Evolutionary conservation across 1,284 basidiomycete species (phyloP), one percentile per base, ranked within the genome.

Genomic region (Coniferiporia weirii): DNA sequence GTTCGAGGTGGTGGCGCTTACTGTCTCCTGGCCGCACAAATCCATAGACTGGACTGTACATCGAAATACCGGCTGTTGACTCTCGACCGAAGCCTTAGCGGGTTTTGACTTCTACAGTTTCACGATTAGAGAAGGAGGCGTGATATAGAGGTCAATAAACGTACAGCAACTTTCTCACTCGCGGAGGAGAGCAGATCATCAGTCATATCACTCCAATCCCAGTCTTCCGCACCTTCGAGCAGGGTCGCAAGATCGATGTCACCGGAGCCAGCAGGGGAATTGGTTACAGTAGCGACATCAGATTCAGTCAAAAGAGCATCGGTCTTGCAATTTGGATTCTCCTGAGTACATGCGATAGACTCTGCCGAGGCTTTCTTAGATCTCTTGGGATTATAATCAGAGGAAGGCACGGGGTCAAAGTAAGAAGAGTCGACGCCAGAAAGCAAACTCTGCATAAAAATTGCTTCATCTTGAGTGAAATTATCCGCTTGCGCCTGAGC

Each of bases 181-280:
- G 43, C 55, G 15, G 59, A 45, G 43, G 47, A 54, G 66, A 70
- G 57, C 36, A 40, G 17, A 9, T 59, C 59, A 5, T 55, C 56
- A 27, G 75, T 71, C 74, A 79, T 75, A 59, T 76, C 78, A 38
- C 77, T 71, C 76, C 81, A 79, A 60, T 84, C 79, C 83, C 79
- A 80, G 32, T 73, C 72, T 54, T 84, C 82, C 0, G 79, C 80
- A 1, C 82, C 84, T 52, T 83, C 76, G 9, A 83, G 66, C 10
- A 84, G 72, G 10, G 69, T 64, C 0, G 67, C 67, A 47, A 81
- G 64, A 59, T 81, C 76, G 9, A 72, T 56, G 55, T 76, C 73
- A 5, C 66, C 64, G 27, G 27, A 27, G 3, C 27, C 27, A 27
- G n/a, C n/a, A n/a, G n/a, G 40, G 66, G 17, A 15, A 19, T 15